These are phyloP conservation scores for Euclidium syriacum DNA, from an alignment of 345 rosid species.

Conservation along the genomic window DNA sequence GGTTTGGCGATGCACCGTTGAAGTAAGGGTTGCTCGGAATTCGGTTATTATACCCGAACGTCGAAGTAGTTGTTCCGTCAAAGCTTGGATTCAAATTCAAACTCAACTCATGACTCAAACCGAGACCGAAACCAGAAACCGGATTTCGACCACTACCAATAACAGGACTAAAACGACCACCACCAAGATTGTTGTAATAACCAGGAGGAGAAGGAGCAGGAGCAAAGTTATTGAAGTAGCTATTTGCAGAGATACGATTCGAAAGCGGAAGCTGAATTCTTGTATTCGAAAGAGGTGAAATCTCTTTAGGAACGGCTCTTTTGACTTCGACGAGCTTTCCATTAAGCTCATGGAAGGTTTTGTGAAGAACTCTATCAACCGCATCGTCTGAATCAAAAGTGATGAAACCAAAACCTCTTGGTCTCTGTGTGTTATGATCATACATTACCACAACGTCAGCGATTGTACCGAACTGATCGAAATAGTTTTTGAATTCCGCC, in stretches of 20 bases:
- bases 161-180: constrained; percentile 77
- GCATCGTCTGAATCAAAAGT: constrained; percentile 91
- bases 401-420: constrained; percentile 98
- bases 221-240: constrained; percentile 62
- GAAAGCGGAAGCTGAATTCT: constrained; percentile 51
- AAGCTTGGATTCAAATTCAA: constrained; percentile 60
- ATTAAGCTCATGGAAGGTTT: constrained; percentile 90
- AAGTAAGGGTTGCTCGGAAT: constrained; percentile 48
- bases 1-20: constrained; percentile 51
- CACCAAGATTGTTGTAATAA: constrained; percentile 72
- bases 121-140: constrained; percentile 57
- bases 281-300: constrained; percentile 45
- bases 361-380: constrained; percentile 79
- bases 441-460: constrained; percentile 97
- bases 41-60: constrained; percentile 63
- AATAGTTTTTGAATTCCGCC: constrained; percentile 71
- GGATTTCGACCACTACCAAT: constrained; percentile 57
- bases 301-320: constrained; percentile 95
- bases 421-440: constrained; percentile 96
- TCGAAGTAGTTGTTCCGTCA: constrained; percentile 48
- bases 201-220: too few relatives aligned
- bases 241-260: constrained; percentile 45
- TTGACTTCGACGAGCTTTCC: constrained; percentile 99
- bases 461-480: constrained; percentile 79
- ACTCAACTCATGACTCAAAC: constrained; percentile 66